These are phyloP conservation scores for Lanmaoa pseudosensibilis DNA, from an alignment of 768 basidiomycete genomes.

Conservation along the genomic window DNA sequence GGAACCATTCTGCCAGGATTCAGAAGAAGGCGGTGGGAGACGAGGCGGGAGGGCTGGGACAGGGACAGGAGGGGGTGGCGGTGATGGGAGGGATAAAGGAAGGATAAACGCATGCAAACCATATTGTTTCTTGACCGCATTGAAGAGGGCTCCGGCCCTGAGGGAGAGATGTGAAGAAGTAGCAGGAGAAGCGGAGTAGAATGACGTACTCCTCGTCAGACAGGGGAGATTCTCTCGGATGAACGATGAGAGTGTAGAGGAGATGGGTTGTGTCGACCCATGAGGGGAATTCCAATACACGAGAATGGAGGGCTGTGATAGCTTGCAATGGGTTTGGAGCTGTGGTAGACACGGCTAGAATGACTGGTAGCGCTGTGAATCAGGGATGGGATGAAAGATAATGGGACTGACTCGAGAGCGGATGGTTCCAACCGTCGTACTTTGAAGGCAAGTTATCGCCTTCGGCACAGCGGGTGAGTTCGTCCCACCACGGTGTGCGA, in stretches of 20 bases:
- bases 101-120: slow-evolving; percentile 77
- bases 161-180: slow-evolving; percentile 6
- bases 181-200: slow-evolving; percentile 2
- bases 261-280: slow-evolving; percentile 79
- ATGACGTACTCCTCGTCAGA: slow-evolving; percentile 76
- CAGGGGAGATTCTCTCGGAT: slow-evolving; percentile 65
- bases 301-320: slow-evolving; percentile 70
- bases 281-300: slow-evolving; percentile 63
- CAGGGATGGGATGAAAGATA: slow-evolving; percentile 8
- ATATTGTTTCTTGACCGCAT: slow-evolving; percentile 86
- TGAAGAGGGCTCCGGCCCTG: slow-evolving; percentile 77
- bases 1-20: slow-evolving; percentile 23
- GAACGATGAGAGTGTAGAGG: slow-evolving; percentile 75
- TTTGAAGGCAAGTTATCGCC: slow-evolving; percentile 73
- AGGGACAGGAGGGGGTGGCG: slow-evolving; percentile 64
- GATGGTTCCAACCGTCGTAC: slow-evolving; percentile 85
- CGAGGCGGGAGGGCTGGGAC: slow-evolving; percentile 67
- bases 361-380: slow-evolving; percentile 48
- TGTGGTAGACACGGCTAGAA: slow-evolving; percentile 80
- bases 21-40: slow-evolving; percentile 50
- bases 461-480: slow-evolving; percentile 72
- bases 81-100: slow-evolving; percentile 56
- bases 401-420: slow-evolving; percentile 63
- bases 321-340: slow-evolving; percentile 80
- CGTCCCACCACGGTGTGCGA: slow-evolving; percentile 86